Evolutionary conservation across 2,329 filamentous ascomycete genomes (phyloP).

Genomic region (Claviceps pusilla): DNA sequence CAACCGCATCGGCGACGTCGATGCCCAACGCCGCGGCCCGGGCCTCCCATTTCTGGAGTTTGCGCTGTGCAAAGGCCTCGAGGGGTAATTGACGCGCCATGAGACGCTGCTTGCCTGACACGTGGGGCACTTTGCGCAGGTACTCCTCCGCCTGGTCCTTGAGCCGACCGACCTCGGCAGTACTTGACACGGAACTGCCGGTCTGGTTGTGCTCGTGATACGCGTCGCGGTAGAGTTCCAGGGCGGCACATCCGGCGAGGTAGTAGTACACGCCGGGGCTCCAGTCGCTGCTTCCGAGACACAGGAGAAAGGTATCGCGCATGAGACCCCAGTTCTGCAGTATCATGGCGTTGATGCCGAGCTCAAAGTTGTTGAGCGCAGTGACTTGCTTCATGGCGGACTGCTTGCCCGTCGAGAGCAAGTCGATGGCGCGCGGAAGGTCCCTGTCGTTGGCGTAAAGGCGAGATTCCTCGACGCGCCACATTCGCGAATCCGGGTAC

Average conservation of each 20-base stretch:
- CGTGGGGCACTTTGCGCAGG: conserved; percentile 54
- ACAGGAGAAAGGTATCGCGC: conserved; percentile 58
- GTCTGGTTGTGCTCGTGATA: conserved; percentile 27
- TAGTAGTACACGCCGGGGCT: conserved; percentile 81
- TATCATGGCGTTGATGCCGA: conserved; percentile 64
- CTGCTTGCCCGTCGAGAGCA: conserved; percentile 43
- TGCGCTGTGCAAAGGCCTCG: conserved; percentile 70
- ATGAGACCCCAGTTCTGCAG: conserved; percentile 62
- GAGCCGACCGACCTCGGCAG: conserved; percentile 34
- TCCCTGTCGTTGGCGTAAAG: conserved; percentile 53
- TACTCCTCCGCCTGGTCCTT: conserved; percentile 53
- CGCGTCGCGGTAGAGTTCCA: conserved; percentile 64
- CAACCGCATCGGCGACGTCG: conserved; percentile 64
- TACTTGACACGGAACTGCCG: conserved; percentile 13
- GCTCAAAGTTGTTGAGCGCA: conserved; percentile 73
- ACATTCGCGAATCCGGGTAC: conserved; percentile 72
- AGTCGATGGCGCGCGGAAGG: conserved; percentile 50
- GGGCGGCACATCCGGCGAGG: conserved; percentile 61
- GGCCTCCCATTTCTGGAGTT: conserved; percentile 77
- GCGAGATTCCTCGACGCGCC: conserved; percentile 77
- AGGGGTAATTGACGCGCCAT: conserved; percentile 84
- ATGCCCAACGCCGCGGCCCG: conserved; percentile 52
- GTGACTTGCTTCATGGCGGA: conserved; percentile 78
- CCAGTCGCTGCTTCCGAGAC: conserved; percentile 77
- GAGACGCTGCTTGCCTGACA: conserved; percentile 75